phyloP scores from a whole-genome alignment of 208 protist species.

The Porcisia hertigi region DNA sequence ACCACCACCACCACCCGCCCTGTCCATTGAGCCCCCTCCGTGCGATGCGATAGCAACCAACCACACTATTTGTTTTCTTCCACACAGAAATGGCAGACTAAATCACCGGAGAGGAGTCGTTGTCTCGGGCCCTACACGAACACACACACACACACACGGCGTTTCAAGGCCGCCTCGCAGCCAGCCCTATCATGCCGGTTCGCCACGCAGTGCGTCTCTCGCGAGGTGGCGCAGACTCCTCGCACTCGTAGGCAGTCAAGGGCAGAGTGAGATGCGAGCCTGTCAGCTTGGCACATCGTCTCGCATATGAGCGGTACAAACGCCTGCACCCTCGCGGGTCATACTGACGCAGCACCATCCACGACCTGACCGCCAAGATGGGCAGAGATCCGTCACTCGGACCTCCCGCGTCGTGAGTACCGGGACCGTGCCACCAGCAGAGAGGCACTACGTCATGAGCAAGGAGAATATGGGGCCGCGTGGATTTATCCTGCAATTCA shows the following conservation, averaged over 20 bases:
- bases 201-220: neutral
- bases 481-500: neutral
- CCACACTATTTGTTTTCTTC: too few relatives aligned
- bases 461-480: neutral
- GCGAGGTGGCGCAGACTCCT: neutral
- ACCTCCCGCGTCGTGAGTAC: neutral
- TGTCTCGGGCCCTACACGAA: too few relatives aligned
- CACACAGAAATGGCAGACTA: neutral
- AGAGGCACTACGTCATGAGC: neutral
- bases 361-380: neutral
- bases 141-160: neutral
- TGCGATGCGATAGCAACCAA: too few relatives aligned
- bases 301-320: neutral
- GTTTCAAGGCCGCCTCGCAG: neutral
- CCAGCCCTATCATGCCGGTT: neutral
- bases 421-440: neutral
- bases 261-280: neutral
- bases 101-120: neutral
- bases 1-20: too few relatives aligned
- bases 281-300: neutral
- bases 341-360: neutral
- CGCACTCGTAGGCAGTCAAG: neutral
- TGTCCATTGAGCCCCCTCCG: too few relatives aligned
- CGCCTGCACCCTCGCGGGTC: neutral
- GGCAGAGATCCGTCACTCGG: neutral